Percentiles rank a stretch among this genome's conserved stretches.
Conservation (phyloP, 1,284 basidiomycete species). For the Ustilago loliicola region DNA sequence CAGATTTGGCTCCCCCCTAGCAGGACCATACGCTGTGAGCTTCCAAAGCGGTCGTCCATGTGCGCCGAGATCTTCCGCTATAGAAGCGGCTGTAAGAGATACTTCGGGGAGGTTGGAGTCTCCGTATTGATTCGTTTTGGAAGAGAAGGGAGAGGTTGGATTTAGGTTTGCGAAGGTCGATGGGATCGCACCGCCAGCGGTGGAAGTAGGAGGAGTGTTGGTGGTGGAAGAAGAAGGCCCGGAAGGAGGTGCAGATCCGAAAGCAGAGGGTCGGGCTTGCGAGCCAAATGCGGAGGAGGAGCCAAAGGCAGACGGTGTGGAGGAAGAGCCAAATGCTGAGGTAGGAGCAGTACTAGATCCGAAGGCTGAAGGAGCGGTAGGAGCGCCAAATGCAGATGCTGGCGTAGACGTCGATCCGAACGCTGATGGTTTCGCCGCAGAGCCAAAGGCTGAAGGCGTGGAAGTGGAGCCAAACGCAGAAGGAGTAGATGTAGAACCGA, state of each 20-base stretch:
- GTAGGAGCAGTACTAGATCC: constrained; percentile 2
- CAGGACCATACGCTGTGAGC: constrained; percentile 83
- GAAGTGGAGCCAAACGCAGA: constrained; percentile 15
- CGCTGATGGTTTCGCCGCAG: constrained; percentile 15
- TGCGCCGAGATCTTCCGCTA: constrained; percentile 50
- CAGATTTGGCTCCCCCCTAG: constrained; percentile 81
- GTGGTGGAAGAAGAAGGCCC: background rate
- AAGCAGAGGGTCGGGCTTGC: constrained; percentile 24
- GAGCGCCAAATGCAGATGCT: constrained; percentile 26
- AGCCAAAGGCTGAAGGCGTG: constrained; percentile 25
- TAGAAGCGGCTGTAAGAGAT: constrained; percentile 30
- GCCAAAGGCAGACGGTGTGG: constrained; percentile 21
- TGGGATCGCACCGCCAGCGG: background rate
- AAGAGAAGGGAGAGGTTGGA: constrained; percentile 26
- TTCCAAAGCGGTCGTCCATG: constrained; percentile 78
- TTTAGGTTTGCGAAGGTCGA: constrained; percentile 29
- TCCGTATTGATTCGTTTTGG: constrained; percentile 21
- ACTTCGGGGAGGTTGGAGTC: constrained; percentile 52
- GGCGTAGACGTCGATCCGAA: constrained; percentile 27
- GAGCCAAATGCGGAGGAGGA: constrained; percentile 21
- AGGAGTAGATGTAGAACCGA: background rate
- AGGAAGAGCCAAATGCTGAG: constrained; percentile 22
- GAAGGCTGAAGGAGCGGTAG: constrained; percentile 26
- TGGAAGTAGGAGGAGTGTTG: background rate
- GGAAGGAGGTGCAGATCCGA: constrained; percentile 12